Conservation (phyloP, 225 moss, liverwort and hornwort species). For the Rhytidiadelphus loreus region DNA sequence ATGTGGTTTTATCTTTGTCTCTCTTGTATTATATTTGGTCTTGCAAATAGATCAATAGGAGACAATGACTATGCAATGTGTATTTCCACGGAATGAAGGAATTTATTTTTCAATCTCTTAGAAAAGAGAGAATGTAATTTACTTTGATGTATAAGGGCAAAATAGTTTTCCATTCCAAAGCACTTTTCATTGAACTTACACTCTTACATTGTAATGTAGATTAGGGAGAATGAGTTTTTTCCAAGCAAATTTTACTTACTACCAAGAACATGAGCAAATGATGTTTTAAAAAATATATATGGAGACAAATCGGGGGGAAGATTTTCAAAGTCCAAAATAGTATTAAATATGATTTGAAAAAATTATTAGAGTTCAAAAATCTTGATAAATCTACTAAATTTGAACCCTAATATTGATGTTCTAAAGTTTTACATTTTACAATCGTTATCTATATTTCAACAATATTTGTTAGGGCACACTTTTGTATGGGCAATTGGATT, state of each 20-base stretch:
- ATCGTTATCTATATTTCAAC: neutral
- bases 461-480: too few species aligned
- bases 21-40: neutral
- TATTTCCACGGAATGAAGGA: accelerated
- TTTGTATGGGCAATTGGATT: neutral
- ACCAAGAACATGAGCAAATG: neutral
- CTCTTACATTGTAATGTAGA: neutral
- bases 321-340: neutral
- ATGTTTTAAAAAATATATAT: too few species aligned
- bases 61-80: neutral
- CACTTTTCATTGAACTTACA: too few species aligned
- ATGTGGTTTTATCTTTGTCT: accelerated
- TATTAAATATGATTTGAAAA: too few species aligned
- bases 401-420: neutral
- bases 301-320: accelerated
- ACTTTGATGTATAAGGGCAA: neutral
- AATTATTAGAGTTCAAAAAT: too few species aligned
- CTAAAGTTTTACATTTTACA: too few species aligned
- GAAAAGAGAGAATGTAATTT: neutral
- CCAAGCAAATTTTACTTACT: neutral
- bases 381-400: neutral
- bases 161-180: too few species aligned
- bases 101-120: neutral
- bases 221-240: neutral
- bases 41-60: neutral